These are phyloP conservation scores for Odontarrhena argentea DNA, from an alignment of 345 rosid species.

Conservation along the genomic window DNA sequence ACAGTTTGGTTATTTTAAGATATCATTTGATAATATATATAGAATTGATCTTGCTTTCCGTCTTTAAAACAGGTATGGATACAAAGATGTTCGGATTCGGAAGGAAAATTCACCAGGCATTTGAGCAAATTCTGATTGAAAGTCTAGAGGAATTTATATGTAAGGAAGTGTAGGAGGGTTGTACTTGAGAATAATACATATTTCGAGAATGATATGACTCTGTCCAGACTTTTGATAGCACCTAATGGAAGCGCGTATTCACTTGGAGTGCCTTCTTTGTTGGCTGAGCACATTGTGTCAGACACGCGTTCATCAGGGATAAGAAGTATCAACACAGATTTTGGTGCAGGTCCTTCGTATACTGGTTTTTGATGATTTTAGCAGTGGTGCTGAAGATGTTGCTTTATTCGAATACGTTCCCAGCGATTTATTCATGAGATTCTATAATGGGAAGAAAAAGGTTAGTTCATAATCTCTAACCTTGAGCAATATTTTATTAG, in stretches of 20 bases:
- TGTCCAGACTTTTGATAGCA: conserved; percentile 71
- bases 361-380: too few species aligned
- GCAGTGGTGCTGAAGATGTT: too few species aligned
- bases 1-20: not conserved
- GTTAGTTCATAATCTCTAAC: not conserved
- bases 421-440: too few species aligned
- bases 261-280: conserved; percentile 70
- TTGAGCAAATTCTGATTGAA: conserved; percentile 94
- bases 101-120: conserved; percentile 90
- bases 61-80: conserved; percentile 71
- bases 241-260: conserved; percentile 95
- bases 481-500: conserved; percentile 12
- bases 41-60: not conserved
- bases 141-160: conserved; percentile 97
- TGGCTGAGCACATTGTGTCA: conserved; percentile 57
- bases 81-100: conserved; percentile 71
- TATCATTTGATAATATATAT: not conserved
- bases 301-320: conserved; percentile 48
- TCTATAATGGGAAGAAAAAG: not conserved
- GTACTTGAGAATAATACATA: conserved; percentile 70
- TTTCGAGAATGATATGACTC: conserved; percentile 58
- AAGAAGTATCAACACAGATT: conserved; percentile 59
- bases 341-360: conserved; percentile 38
- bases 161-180: conserved; percentile 91
- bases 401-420: too few species aligned